Conservation (phyloP, 2,329 filamentous ascomycete genomes). For the Xylariaceae sp. region DNA sequence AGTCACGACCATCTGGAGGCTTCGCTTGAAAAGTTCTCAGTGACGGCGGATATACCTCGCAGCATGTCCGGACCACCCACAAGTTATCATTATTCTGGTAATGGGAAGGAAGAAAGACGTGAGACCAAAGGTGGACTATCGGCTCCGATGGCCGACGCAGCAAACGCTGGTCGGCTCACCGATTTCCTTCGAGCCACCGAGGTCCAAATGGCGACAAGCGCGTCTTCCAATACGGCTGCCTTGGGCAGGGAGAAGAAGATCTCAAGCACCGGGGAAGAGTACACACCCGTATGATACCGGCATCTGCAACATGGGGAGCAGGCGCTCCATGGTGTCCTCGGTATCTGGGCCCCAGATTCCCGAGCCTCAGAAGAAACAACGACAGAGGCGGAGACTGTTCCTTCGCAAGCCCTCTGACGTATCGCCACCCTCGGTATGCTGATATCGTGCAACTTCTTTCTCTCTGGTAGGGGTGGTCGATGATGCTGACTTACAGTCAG, state of each 20-base stretch:
- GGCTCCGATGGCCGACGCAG: conserved; percentile 28
- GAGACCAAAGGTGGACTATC: conserved; percentile 22
- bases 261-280: conserved; percentile 23
- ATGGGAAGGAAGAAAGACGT: conserved; percentile 8
- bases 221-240: not conserved
- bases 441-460: not conserved
- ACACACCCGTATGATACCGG: conserved; percentile 30
- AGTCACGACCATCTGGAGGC: too few relatives aligned
- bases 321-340: too few relatives aligned
- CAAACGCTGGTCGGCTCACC: conserved; percentile 24
- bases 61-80: not conserved
- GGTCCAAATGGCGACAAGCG: conserved; percentile 22
- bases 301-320: conserved; percentile 6
- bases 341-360: not conserved
- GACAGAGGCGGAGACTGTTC: not conserved
- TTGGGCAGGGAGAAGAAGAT: conserved; percentile 3
- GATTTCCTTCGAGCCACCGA: not conserved
- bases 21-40: too few relatives aligned
- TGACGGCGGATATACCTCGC: too few relatives aligned
- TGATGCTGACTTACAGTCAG: not conserved
- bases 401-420: not conserved
- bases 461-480: not conserved
- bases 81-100: not conserved
- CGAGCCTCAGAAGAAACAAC: not conserved
- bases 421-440: conserved; percentile 1